Conservation (phyloP, 306 rosid genomes). For the Medicago lupulina region DNA sequence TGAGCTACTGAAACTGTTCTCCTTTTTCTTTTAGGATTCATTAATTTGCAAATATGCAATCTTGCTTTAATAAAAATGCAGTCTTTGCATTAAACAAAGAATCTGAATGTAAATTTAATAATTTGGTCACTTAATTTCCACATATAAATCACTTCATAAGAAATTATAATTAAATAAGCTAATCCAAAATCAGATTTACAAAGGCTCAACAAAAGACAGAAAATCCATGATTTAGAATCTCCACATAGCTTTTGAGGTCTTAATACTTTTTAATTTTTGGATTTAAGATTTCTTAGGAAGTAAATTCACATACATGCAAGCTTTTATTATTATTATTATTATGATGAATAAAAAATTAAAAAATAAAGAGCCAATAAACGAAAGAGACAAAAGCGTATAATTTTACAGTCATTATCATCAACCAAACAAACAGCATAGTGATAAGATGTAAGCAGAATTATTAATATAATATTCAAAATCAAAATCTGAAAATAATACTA, state of each 20-base stretch:
- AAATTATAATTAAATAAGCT: not conserved
- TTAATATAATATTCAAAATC: slow-evolving; percentile 6
- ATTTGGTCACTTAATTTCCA: not conserved
- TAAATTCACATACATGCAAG: not conserved
- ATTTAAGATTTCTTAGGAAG: slow-evolving; percentile 20
- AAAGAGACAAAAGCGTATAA: not conserved
- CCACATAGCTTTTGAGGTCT: slow-evolving; percentile 1
- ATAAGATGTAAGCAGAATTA: slow-evolving; percentile 15
- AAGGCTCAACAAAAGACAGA: not conserved
- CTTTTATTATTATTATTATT: not conserved
- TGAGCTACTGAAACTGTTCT: not conserved
- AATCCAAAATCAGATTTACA: not conserved
- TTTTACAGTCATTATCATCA: not conserved
- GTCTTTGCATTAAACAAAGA: not conserved
- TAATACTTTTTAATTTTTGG: not conserved
- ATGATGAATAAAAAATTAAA: not conserved
- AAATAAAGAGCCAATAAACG: not conserved
- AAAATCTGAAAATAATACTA: not conserved
- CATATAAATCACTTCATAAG: not conserved
- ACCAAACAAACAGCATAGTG: slow-evolving; percentile 25
- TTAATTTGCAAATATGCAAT: not conserved
- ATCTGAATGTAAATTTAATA: not conserved
- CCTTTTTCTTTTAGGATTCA: not conserved
- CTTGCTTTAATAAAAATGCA: not conserved
- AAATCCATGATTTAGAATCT: slow-evolving; percentile 18